Percentiles rank a stretch among this genome's conserved stretches.
Conservation (phyloP, 129 eudicot genomes). For the Apium graveolens region DNA sequence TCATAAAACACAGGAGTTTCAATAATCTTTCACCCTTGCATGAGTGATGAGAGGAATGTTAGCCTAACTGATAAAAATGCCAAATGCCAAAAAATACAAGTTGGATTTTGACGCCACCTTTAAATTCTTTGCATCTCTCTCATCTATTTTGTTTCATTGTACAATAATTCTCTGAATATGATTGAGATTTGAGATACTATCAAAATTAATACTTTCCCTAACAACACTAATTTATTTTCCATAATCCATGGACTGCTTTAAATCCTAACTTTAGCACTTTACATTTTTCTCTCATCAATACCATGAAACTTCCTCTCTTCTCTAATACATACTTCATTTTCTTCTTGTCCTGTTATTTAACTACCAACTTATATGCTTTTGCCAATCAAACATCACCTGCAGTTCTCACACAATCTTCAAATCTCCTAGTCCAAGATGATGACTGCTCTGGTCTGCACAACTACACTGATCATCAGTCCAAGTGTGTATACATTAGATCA, state of each 20-base stretch:
- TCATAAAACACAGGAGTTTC: too few species aligned
- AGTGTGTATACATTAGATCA: conserved; percentile 38
- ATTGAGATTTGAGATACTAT: neutral
- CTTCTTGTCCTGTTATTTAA: neutral
- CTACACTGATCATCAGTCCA: conserved; percentile 23
- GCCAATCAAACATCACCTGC: neutral
- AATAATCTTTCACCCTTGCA: neutral
- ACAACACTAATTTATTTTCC: neutral
- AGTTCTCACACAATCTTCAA: neutral
- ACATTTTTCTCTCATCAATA: neutral
- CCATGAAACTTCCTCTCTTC: conserved; percentile 16
- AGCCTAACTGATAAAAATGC: neutral
- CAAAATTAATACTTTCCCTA: neutral
- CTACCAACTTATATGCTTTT: neutral
- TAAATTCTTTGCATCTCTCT: neutral
- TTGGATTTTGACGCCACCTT: conserved; percentile 1
- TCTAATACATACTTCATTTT: conserved; percentile 3
- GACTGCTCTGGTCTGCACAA: conserved; percentile 23
- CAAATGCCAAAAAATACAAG: neutral
- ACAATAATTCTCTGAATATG: neutral
- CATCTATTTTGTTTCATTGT: neutral
- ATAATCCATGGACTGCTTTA: neutral
- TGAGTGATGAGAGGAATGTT: neutral
- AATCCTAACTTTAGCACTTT: neutral
- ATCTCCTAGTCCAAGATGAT: neutral